Evolutionary conservation across 805 yeast genomes (phyloP).

Genomic region (Lipomyces yamanashiensis): DNA sequence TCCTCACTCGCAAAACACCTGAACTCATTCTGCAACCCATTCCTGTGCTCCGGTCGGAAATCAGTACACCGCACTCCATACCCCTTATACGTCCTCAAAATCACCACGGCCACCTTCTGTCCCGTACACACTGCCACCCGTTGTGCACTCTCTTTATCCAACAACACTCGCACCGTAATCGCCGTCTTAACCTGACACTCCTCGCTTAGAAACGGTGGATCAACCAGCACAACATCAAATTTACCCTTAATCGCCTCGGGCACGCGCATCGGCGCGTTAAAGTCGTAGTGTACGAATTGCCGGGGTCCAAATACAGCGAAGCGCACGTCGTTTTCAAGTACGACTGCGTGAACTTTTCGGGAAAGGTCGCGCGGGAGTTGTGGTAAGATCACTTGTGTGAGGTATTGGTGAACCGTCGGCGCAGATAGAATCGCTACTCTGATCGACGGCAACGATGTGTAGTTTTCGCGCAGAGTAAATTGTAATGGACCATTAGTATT

Average conservation of each 20-base stretch:
- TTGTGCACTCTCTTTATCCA: slow-evolving; percentile 39
- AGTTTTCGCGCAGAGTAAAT: slow-evolving; percentile 8
- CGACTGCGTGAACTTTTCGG: slow-evolving; percentile 34
- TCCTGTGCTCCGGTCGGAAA: slow-evolving; percentile 78
- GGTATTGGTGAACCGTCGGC: slow-evolving; percentile 72
- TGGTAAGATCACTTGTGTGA: slow-evolving; percentile 25
- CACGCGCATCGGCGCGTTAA: slow-evolving; percentile 66
- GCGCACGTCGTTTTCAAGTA: slow-evolving; percentile 79
- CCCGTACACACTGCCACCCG: slow-evolving; percentile 79
- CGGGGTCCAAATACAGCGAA: slow-evolving; percentile 70
- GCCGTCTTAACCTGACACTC: slow-evolving; percentile 79
- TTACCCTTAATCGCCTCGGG: slow-evolving; percentile 61
- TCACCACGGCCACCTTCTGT: slow-evolving; percentile 77
- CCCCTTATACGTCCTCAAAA: slow-evolving; percentile 65
- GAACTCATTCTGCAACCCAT: slow-evolving; percentile 86
- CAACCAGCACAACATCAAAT: slow-evolving; percentile 75
- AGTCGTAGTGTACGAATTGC: slow-evolving; percentile 76
- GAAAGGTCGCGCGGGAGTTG: slow-evolving; percentile 14
- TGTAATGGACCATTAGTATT: not conserved
- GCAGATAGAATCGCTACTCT: slow-evolving; percentile 79
- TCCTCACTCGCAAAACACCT: slow-evolving; percentile 82
- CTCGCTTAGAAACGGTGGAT: slow-evolving; percentile 84
- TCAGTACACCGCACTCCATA: slow-evolving; percentile 57
- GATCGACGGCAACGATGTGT: slow-evolving; percentile 13
- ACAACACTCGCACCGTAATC: slow-evolving; percentile 63